A percentile compares a stretch with the other conserved stretches of the same genome.
Evolutionary conservation across 2,329 filamentous ascomycete species (phyloP).

Genomic region (Dactylellina cionopaga): DNA sequence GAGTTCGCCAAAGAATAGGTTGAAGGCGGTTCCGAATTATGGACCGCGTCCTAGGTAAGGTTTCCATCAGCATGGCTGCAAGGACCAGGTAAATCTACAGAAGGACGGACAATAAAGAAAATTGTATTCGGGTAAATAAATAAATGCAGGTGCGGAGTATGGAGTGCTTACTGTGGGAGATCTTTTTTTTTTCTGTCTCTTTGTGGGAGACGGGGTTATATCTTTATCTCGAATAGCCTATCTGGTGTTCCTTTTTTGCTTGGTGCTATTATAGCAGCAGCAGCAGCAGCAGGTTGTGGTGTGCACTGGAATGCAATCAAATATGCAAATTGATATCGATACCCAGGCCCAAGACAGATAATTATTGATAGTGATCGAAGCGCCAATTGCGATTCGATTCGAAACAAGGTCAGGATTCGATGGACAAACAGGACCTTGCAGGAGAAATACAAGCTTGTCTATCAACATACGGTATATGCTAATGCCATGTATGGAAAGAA

Average conservation of each 20-base stretch:
- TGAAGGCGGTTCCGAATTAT: constrained; percentile 41
- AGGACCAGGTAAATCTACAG: constrained; percentile 3
- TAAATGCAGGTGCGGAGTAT: constrained; percentile 3
- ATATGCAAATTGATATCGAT: too few relatives aligned
- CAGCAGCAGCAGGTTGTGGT: too few relatives aligned
- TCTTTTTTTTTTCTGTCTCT: too few relatives aligned
- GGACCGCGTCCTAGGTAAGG: constrained; percentile 43
- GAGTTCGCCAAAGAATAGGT: constrained; percentile 46
- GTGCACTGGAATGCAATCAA: too few relatives aligned
- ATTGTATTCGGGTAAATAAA: not conserved
- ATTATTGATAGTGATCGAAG: too few relatives aligned
- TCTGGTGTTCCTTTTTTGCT: constrained; percentile 17
- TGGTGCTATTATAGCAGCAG: constrained; percentile 14
- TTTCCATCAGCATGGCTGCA: constrained; percentile 48
- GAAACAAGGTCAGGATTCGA: constrained; percentile 27
- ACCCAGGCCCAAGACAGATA: too few relatives aligned
- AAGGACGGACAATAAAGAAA: constrained; percentile 16
- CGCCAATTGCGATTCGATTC: too few relatives aligned
- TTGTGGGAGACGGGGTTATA: constrained; percentile 32
- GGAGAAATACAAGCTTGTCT: constrained; percentile 16
- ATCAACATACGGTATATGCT: constrained; percentile 16
- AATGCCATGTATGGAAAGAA: constrained; percentile 6
- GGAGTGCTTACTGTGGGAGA: constrained; percentile 22
- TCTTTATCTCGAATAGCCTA: constrained; percentile 31
- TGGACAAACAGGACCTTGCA: constrained; percentile 40